A percentile compares a stretch with the other conserved stretches of the same genome.
phyloP scores from a whole-genome alignment of 164 flowering plant genomes.

The Cinnamomum micranthum region DNA sequence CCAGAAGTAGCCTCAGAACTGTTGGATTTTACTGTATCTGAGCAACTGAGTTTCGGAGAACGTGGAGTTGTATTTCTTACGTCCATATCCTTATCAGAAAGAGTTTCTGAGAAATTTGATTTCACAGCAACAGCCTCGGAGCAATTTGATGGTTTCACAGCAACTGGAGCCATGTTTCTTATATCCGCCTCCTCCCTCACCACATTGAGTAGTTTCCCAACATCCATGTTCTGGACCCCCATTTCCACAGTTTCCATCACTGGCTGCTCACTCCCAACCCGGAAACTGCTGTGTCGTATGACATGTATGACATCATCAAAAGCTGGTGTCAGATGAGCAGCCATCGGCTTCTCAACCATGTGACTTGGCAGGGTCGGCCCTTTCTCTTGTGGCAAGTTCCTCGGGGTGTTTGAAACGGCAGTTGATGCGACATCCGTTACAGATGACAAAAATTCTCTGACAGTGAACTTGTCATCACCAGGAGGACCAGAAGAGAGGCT shows the following conservation, averaged over 20 bases:
- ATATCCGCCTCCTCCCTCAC: conserved; percentile 61
- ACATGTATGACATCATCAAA: conserved; percentile 90
- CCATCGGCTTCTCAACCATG: conserved; percentile 31
- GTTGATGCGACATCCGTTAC: conserved; percentile 31
- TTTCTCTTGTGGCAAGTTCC: conserved; percentile 31
- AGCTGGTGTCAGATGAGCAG: conserved; percentile 45
- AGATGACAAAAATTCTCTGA: conserved; percentile 48
- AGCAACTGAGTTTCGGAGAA: conserved; percentile 25
- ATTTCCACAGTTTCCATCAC: conserved; percentile 56
- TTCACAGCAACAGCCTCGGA: conserved; percentile 31
- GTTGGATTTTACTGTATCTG: conserved; percentile 31
- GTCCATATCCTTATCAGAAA: conserved; percentile 43
- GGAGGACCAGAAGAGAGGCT: conserved; percentile 25
- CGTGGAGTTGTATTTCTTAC: conserved; percentile 13
- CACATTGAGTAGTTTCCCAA: conserved; percentile 60
- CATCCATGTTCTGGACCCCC: conserved; percentile 61
- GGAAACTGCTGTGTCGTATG: conserved; percentile 78
- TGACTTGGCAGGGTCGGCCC: conserved; percentile 27
- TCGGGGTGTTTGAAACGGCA: conserved; percentile 29
- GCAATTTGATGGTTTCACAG: conserved; percentile 33
- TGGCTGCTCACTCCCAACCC: conserved; percentile 73
- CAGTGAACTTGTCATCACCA: conserved; percentile 72
- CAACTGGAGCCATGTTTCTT: conserved; percentile 23
- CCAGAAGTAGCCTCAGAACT: conserved; percentile 15
- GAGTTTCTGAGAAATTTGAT: conserved; percentile 32